These are phyloP conservation scores for Trypanosoma platydactyli DNA, from an alignment of 208 protist species.

Conservation along the genomic window DNA sequence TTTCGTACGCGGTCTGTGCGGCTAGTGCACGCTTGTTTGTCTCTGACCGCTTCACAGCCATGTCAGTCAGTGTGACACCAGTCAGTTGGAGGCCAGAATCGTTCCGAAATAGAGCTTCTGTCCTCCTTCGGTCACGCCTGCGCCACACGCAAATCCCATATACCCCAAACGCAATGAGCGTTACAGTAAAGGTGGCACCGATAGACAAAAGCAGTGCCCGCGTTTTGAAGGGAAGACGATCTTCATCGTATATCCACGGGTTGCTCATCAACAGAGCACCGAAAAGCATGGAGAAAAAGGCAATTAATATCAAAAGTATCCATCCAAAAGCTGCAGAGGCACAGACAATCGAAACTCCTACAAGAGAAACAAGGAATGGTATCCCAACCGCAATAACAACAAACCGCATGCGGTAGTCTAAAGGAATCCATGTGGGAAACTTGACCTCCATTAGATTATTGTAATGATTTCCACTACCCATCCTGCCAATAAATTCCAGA, in stretches of 20 bases:
- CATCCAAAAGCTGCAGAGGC: slow-evolving; percentile 47
- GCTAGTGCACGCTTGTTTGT: slow-evolving; percentile 48
- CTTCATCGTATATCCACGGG: slow-evolving; percentile 12
- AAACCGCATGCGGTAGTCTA: slow-evolving; percentile 63
- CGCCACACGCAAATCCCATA: slow-evolving; percentile 19
- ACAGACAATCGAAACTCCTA: slow-evolving; percentile 52
- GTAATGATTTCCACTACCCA: slow-evolving; percentile 37
- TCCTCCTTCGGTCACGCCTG: slow-evolving; percentile 20
- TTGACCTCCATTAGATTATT: slow-evolving; percentile 35
- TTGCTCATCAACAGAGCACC: slow-evolving; percentile 44
- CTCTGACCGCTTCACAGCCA: slow-evolving; percentile 44
- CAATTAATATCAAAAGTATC: slow-evolving; percentile 33
- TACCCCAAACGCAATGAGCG: slow-evolving; percentile 32
- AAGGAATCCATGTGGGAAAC: slow-evolving; percentile 59
- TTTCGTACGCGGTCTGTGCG: slow-evolving; percentile 32
- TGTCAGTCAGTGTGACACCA: slow-evolving; percentile 29
- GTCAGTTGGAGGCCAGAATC: no score
- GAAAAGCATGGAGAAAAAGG: slow-evolving; percentile 58
- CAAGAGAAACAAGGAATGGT: slow-evolving; percentile 44
- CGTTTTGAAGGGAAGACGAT: slow-evolving; percentile 9
- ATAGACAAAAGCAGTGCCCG: slow-evolving; percentile 30
- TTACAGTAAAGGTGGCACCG: slow-evolving; percentile 30
- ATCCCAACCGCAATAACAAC: slow-evolving; percentile 41
- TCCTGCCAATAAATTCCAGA: slow-evolving; percentile 26
- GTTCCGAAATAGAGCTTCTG: no score